Percentiles rank a stretch among this genome's conserved stretches.
phyloP scores from a whole-genome alignment of 1,139 yeast species.

The Scheffersomyces stambukii region DNA sequence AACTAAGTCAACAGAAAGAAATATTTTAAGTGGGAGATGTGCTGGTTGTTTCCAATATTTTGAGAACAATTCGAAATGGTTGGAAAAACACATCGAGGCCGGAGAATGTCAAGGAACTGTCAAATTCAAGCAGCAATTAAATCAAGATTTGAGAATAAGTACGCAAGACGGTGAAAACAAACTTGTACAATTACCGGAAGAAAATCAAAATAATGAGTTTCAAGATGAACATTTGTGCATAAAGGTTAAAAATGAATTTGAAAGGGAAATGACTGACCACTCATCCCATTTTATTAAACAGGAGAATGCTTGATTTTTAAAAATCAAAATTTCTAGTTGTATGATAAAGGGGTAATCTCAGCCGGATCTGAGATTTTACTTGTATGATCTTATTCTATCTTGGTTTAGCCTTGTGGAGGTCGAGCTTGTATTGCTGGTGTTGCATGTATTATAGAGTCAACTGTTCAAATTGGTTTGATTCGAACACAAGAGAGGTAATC shows the following conservation, averaged over 20 bases:
- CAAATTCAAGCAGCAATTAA: conserved; percentile 4
- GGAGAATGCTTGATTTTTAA: too few species aligned
- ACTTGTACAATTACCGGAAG: too few species aligned
- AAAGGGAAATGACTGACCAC: conserved; percentile 1
- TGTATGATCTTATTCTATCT: conserved; percentile 1
- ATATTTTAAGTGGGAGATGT: conserved; percentile 46
- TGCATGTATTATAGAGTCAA: too few species aligned
- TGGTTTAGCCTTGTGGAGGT: not conserved
- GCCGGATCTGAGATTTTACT: conserved; percentile 1
- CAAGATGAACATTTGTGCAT: too few species aligned
- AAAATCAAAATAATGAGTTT: too few species aligned
- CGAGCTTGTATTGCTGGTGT: conserved; percentile 1
- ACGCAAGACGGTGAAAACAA: not conserved
- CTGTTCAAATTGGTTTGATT: too few species aligned
- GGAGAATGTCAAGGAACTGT: conserved; percentile 45
- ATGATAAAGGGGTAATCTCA: not conserved
- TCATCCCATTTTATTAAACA: conserved; percentile 7
- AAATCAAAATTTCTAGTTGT: too few species aligned
- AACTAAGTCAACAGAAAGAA: conserved; percentile 45
- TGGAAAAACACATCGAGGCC: conserved; percentile 45
- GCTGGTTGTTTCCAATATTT: conserved; percentile 54
- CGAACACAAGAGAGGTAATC: too few species aligned
- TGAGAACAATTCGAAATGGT: conserved; percentile 46
- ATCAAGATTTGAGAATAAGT: not conserved
- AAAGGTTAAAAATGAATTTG: conserved; percentile 1